Evolutionary conservation across 768 basidiomycete species (phyloP).

Genomic region (Pisolithus sp.): DNA sequence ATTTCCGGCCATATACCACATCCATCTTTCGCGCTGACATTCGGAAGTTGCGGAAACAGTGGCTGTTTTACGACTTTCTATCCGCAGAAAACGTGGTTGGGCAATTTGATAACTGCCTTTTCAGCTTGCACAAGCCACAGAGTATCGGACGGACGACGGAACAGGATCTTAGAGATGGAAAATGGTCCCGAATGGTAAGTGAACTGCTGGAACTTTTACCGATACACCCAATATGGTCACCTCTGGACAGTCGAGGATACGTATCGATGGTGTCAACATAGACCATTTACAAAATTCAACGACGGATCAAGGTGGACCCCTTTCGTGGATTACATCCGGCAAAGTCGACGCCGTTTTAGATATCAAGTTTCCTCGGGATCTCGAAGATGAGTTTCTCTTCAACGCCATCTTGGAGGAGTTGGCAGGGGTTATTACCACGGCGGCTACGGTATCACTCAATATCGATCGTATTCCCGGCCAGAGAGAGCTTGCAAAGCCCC

Average conservation of each 20-base stretch:
- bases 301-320: constrained; percentile 70
- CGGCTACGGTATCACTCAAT: constrained; percentile 39
- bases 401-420: constrained; percentile 86
- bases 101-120: constrained; percentile 95
- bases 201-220: not conserved
- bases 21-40: constrained; percentile 94
- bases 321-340: constrained; percentile 97
- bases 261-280: constrained; percentile 94
- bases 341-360: constrained; percentile 96
- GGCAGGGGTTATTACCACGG: constrained; percentile 77
- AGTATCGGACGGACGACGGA: constrained; percentile 89
- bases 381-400: constrained; percentile 61
- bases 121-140: constrained; percentile 93
- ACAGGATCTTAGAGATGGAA: constrained; percentile 74
- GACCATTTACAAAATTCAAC: constrained; percentile 88
- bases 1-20: constrained; percentile 86
- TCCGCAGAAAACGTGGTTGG: constrained; percentile 90
- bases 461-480: constrained; percentile 80
- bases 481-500: constrained; percentile 78
- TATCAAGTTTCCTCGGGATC: constrained; percentile 91
- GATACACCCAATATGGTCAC: not conserved
- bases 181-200: constrained; percentile 84
- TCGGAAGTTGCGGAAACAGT: constrained; percentile 77
- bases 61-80: constrained; percentile 93
- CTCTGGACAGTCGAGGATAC: constrained; percentile 70